Evolutionary conservation across 768 basidiomycete genomes (phyloP).

Genomic region (Daedaleopsis nitida): DNA sequence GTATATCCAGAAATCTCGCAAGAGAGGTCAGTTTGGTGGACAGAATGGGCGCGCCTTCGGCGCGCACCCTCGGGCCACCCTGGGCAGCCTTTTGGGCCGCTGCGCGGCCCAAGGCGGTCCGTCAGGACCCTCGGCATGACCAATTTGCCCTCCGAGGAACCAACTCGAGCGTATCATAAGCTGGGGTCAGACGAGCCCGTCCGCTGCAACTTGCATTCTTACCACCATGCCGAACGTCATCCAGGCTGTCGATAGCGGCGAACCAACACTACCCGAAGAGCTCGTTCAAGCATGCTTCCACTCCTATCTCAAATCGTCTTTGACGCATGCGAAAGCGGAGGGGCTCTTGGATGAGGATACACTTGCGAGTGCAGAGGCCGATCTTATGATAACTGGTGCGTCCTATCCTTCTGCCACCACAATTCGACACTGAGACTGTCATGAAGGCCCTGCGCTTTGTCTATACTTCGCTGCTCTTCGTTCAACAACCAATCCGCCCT

Average conservation of each 20-base stretch:
- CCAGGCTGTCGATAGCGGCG: slow-evolving; percentile 22
- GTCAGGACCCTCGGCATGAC: no score
- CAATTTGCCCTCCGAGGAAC: neutral
- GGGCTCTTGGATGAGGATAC: slow-evolving; percentile 70
- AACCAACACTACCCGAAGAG: slow-evolving; percentile 55
- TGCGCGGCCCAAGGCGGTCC: no score
- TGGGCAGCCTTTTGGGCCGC: no score
- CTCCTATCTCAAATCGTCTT: slow-evolving; percentile 75
- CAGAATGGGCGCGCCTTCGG: no score
- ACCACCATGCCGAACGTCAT: slow-evolving; percentile 19
- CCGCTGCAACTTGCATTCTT: neutral
- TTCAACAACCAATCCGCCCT: slow-evolving; percentile 74
- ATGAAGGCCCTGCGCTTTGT: slow-evolving; percentile 73
- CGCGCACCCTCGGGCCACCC: no score
- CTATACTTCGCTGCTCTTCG: slow-evolving; percentile 84
- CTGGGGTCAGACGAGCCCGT: neutral
- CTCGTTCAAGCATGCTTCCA: slow-evolving; percentile 81
- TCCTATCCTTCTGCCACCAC: neutral
- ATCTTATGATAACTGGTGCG: slow-evolving; percentile 85
- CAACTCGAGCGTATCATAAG: neutral
- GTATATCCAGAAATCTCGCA: no score
- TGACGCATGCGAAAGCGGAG: slow-evolving; percentile 76
- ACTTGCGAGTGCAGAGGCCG: slow-evolving; percentile 75
- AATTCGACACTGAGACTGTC: neutral
- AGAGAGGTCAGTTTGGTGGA: no score